These are phyloP conservation scores for Roridomyces roridus DNA, from an alignment of 768 basidiomycete genomes.

Conservation along the genomic window DNA sequence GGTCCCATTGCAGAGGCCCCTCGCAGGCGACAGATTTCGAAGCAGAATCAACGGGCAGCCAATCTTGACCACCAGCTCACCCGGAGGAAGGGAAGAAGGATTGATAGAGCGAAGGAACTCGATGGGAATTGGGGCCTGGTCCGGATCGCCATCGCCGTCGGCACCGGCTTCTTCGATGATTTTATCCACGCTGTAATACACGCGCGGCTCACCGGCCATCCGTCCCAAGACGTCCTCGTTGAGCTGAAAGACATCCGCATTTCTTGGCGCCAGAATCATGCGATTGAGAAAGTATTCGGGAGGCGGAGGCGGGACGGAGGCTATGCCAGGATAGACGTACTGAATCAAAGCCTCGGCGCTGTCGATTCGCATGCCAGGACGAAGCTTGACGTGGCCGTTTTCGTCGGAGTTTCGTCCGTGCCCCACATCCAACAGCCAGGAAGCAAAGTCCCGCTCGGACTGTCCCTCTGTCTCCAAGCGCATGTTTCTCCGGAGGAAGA, in stretches of 20 bases:
- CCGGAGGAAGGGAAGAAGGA: neutral
- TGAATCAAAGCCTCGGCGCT: constrained; percentile 11
- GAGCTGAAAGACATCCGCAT: constrained; percentile 37
- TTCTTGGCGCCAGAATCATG: constrained; percentile 36
- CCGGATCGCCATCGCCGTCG: neutral
- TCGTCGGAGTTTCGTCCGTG: constrained; percentile 20
- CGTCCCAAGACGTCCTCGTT: constrained; percentile 12
- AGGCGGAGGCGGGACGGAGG: neutral
- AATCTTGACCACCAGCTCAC: neutral
- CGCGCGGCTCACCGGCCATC: constrained; percentile 2
- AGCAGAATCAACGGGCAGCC: neutral
- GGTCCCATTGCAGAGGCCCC: constrained; percentile 1
- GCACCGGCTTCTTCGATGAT: neutral
- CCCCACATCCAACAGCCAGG: constrained; percentile 39
- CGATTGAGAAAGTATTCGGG: constrained; percentile 33
- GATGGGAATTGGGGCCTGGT: neutral
- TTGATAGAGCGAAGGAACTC: constrained; percentile 2
- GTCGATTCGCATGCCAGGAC: constrained; percentile 30
- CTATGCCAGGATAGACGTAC: constrained; percentile 17
- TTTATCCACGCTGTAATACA: constrained; percentile 3
- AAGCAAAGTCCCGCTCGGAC: constrained; percentile 35
- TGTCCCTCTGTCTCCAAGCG: constrained; percentile 32
- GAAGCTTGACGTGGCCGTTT: constrained; percentile 27
- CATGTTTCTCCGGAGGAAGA: constrained; percentile 44
- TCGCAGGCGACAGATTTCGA: neutral